A percentile compares a stretch with the other conserved stretches of the same genome.
Evolutionary conservation across 768 basidiomycete genomes (phyloP).

Genomic region (Amanita exitialis): DNA sequence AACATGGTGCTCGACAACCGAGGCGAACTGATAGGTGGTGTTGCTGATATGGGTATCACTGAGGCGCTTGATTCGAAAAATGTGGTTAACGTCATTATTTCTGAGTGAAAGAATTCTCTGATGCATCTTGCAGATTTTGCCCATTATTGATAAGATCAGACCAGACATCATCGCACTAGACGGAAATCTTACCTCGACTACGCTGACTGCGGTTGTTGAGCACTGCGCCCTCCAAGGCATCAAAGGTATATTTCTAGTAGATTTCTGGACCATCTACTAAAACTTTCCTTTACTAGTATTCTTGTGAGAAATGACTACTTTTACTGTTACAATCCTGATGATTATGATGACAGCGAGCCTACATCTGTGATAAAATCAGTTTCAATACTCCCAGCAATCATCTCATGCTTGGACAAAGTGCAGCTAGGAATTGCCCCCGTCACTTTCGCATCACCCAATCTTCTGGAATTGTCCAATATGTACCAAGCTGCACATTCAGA

Average conservation of each 20-base stretch:
- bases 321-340: constrained; percentile 5
- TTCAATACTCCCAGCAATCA: constrained; percentile 56
- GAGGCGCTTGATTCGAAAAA: constrained; percentile 33
- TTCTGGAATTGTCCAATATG: constrained; percentile 61
- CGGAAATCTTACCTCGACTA: constrained; percentile 54
- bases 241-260: constrained; percentile 33
- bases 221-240: constrained; percentile 39
- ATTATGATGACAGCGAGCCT: constrained; percentile 57
- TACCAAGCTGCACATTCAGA: constrained; percentile 40
- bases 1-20: constrained; percentile 69
- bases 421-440: constrained; percentile 32
- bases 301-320: constrained; percentile 40
- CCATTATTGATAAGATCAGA: constrained; percentile 32
- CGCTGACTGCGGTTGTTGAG: constrained; percentile 40
- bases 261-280: constrained; percentile 1
- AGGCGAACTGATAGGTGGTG: constrained; percentile 72
- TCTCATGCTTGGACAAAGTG: constrained; percentile 21
- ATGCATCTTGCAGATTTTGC: constrained; percentile 32
- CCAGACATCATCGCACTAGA: constrained; percentile 66
- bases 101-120: background rate
- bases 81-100: constrained; percentile 21
- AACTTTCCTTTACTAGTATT: constrained; percentile 38
- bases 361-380: constrained; percentile 82
- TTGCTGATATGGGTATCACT: constrained; percentile 85
- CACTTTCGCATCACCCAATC: constrained; percentile 76